These are phyloP conservation scores for Leccinum rimulosum DNA, from an alignment of 768 basidiomycete species.

Conservation along the genomic window DNA sequence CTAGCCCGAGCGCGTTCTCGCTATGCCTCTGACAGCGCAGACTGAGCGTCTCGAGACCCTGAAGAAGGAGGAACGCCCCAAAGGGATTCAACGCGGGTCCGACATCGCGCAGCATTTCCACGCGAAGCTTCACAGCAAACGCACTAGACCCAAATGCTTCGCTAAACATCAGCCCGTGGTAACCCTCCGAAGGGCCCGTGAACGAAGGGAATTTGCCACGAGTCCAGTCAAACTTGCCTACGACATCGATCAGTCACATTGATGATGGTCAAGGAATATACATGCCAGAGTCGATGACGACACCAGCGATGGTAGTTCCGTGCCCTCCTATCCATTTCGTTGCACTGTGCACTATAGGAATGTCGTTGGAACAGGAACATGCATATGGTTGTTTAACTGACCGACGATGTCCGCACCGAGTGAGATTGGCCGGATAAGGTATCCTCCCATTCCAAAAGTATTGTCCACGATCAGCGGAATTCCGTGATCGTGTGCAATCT, in stretches of 20 bases:
- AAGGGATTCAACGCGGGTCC: slow-evolving; percentile 56
- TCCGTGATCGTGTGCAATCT: slow-evolving; percentile 58
- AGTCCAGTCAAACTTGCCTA: slow-evolving; percentile 58
- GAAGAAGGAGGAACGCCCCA: slow-evolving; percentile 54
- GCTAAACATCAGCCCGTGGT: slow-evolving; percentile 51
- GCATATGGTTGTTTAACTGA: slow-evolving; percentile 12
- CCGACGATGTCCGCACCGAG: slow-evolving; percentile 57
- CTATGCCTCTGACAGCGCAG: slow-evolving; percentile 59
- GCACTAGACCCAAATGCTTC: slow-evolving; percentile 51
- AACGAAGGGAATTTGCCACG: slow-evolving; percentile 55
- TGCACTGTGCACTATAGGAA: slow-evolving; percentile 46
- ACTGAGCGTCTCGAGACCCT: slow-evolving; percentile 63
- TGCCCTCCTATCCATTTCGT: slow-evolving; percentile 71
- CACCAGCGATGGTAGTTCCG: slow-evolving; percentile 64
- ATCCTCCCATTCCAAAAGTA: slow-evolving; percentile 62
- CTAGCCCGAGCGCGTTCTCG: slow-evolving; percentile 55
- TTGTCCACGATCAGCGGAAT: slow-evolving; percentile 68
- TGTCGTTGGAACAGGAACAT: neutral
- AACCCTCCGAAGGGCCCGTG: slow-evolving; percentile 53
- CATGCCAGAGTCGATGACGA: slow-evolving; percentile 56
- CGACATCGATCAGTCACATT: slow-evolving; percentile 1
- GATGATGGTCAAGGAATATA: slow-evolving; percentile 7
- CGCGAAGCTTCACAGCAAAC: slow-evolving; percentile 50
- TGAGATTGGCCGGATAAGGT: slow-evolving; percentile 51
- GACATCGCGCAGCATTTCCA: slow-evolving; percentile 52